Evolutionary conservation across 495 filamentous ascomycete species (phyloP).

Genomic region (Penicillium silybi): DNA sequence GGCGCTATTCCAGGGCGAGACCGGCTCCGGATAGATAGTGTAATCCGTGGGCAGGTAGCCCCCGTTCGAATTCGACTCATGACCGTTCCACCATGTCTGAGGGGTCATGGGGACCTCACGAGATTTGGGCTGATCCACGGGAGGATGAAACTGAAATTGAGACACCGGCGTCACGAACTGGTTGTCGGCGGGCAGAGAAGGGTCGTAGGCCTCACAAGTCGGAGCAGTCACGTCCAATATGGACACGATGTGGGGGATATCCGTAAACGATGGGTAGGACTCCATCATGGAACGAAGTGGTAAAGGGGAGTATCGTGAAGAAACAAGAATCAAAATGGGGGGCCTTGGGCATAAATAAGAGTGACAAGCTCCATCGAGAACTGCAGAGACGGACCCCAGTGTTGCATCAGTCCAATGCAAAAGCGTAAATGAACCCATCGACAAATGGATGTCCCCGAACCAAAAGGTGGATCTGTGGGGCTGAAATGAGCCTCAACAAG

Average conservation of each 20-base stretch:
- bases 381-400: slow-evolving; percentile 5
- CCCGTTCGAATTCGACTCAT: slow-evolving; percentile 1
- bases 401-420: slow-evolving; percentile 13
- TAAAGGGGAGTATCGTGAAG: background rate
- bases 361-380: slow-evolving; percentile 3
- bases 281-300: slow-evolving; percentile 21
- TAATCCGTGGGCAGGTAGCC: slow-evolving; percentile 7
- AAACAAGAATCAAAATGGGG: background rate
- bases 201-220: slow-evolving; percentile 10
- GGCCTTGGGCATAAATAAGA: slow-evolving; percentile 12
- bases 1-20: slow-evolving; percentile 18
- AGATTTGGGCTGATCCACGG: slow-evolving; percentile 2
- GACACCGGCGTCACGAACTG: slow-evolving; percentile 8
- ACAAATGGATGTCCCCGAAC: background rate
- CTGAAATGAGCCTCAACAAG: slow-evolving; percentile 19
- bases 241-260: slow-evolving; percentile 11
- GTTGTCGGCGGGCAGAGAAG: slow-evolving; percentile 10
- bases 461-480: slow-evolving; percentile 11
- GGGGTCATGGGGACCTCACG: background rate
- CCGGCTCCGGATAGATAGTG: slow-evolving; percentile 3
- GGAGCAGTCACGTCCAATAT: slow-evolving; percentile 1
- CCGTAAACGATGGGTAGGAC: slow-evolving; percentile 13
- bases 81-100: slow-evolving; percentile 11
- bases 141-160: slow-evolving; percentile 12
- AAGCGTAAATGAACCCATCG: background rate